Evolutionary conservation across 179 eudicot species (phyloP), one percentile per base, ranked within the genome.

Genomic region (Amaranthus tricolor): DNA sequence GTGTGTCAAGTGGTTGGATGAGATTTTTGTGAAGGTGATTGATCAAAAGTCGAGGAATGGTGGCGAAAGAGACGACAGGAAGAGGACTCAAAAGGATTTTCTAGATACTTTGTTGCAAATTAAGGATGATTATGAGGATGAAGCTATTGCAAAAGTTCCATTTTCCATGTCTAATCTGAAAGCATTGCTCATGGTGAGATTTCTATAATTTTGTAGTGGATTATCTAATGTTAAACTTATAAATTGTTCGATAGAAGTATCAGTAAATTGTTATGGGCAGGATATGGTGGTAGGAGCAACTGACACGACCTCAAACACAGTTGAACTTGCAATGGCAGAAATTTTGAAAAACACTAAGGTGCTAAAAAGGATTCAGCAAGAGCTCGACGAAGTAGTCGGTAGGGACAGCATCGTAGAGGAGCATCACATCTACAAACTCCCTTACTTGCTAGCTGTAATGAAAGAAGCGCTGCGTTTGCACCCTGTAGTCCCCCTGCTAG

Each of bases 231-330:
- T 31, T 31, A 31, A 21, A 6, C 0, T 52, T 7, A 52, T 14
- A 7, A 12, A 0, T 9, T 15, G 0, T 4, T 15, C 6, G 40
- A 31, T 31, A 31, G 40, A 31, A 31, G 40, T 31, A 31, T 31
- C 40, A 2, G 40, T 31, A 31, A 31, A 31, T 31, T 31, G 2
- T 3, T 53, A 53, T 56, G 64, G 45, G 17, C 79, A 89, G 90
- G 91, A 90, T 66, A 81, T 88, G 88, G 88, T 91, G 49, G 83
- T 84, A 2, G 97, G 89, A 2, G 94, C 92, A 12, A 84, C 92
- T 7, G 94, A 91, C 63, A 89, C 93, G 0, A 82, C 84, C 21
- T 82, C 91, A 15, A 88, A 74, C 81, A 76, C 96, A 13, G 63
- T 83, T 0, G 93, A 89, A 78, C 86, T 80, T 9, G 81, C 91